Conservation (phyloP, 2,329 filamentous ascomycete species). For the Chaetomiaceae sp. region DNA sequence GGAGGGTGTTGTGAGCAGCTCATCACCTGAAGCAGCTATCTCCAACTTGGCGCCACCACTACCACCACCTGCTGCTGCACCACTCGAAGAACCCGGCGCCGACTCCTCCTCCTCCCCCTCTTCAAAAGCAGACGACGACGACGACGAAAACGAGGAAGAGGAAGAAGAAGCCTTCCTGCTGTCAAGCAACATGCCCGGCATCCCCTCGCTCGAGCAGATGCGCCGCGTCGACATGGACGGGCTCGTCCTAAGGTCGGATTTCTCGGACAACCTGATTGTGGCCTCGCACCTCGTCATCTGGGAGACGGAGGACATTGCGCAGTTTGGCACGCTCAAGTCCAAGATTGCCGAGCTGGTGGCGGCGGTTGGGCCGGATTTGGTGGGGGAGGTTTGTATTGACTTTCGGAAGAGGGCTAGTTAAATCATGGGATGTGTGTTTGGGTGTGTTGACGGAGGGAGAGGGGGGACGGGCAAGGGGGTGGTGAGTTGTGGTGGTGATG, state of each 20-base stretch:
- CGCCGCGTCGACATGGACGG: constrained; percentile 52
- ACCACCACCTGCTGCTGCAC: not conserved
- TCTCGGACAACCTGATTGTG: constrained; percentile 36
- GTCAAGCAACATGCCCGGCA: constrained; percentile 61
- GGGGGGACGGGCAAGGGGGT: not conserved
- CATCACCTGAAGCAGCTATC: constrained; percentile 1
- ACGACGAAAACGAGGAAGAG: constrained; percentile 19
- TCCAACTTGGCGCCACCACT: constrained; percentile 18
- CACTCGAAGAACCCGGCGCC: not conserved
- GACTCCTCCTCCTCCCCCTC: not conserved
- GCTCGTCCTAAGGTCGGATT: constrained; percentile 50
- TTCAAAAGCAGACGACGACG: too few species aligned
- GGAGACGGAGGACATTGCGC: constrained; percentile 48
- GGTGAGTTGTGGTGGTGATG: not conserved
- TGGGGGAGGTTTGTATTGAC: constrained; percentile 55
- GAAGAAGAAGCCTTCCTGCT: constrained; percentile 45
- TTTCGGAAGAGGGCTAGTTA: constrained; percentile 33
- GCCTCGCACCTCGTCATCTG: constrained; percentile 55
- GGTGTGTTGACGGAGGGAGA: not conserved
- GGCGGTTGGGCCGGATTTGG: constrained; percentile 57
- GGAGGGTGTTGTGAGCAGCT: not conserved
- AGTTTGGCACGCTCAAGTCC: constrained; percentile 52
- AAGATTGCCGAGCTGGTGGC: constrained; percentile 64
- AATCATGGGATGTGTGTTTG: too few species aligned
- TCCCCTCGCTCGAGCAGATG: constrained; percentile 53